phyloP scores from a whole-genome alignment of 208 protist species.

The Leishmania tarentolae region DNA sequence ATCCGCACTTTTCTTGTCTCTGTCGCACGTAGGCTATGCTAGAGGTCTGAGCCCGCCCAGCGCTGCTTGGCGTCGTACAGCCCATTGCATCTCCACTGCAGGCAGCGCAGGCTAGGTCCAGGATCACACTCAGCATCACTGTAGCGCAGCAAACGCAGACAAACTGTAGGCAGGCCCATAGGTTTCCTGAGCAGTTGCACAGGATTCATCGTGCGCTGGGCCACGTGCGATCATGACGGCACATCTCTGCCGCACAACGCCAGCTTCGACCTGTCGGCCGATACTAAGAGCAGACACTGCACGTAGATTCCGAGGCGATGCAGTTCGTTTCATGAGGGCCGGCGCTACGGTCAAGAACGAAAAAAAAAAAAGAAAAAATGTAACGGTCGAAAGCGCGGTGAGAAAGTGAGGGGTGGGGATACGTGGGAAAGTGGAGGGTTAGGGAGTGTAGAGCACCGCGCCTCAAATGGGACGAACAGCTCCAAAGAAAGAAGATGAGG shows the following conservation, averaged over 20 bases:
- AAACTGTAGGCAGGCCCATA: neutral
- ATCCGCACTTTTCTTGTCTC: neutral
- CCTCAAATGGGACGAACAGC: neutral
- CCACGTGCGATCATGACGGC: neutral
- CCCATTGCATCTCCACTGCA: too few species aligned
- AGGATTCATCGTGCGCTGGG: neutral
- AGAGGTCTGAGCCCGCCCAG: too few species aligned
- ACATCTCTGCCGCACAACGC: neutral
- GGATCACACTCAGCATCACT: too few species aligned
- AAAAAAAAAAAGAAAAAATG: neutral
- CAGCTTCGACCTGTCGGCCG: neutral
- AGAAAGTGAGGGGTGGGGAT: neutral
- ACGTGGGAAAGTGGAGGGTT: too few species aligned
- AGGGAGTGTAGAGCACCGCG: neutral
- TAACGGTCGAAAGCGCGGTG: neutral
- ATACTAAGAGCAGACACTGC: neutral
- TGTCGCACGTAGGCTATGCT: neutral
- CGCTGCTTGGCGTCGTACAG: too few species aligned
- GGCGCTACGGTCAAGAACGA: neutral
- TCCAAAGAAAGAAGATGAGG: neutral
- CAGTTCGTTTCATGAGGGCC: neutral
- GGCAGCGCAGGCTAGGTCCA: too few species aligned
- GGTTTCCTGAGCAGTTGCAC: neutral
- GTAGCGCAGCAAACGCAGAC: too few species aligned
- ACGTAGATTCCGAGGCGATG: neutral